These are phyloP conservation scores for Hippophae tibetana DNA, from an alignment of 306 rosid species.

Conservation along the genomic window DNA sequence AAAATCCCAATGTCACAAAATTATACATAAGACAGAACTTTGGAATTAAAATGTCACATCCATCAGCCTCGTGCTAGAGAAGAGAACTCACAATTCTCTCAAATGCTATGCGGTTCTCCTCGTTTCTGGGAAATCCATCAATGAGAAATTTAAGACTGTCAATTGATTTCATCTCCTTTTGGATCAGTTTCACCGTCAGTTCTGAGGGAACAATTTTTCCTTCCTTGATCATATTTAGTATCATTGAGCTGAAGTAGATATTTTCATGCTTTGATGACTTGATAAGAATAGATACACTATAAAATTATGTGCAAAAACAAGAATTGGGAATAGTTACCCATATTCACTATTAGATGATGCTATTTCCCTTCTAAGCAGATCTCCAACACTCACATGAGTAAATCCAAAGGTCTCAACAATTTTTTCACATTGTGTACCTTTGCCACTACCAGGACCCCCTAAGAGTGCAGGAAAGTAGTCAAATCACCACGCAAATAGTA, in stretches of 20 bases:
- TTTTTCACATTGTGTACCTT: constrained; percentile 86
- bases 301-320: constrained; percentile 12
- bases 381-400: constrained; percentile 95
- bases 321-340: constrained; percentile 44
- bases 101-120: constrained; percentile 81
- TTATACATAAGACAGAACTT: not conserved
- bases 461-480: constrained; percentile 15
- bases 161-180: constrained; percentile 65
- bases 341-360: constrained; percentile 41
- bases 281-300: not conserved
- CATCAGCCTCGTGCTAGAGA: constrained; percentile 13
- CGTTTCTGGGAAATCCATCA: constrained; percentile 89
- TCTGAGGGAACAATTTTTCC: constrained; percentile 90
- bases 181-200: constrained; percentile 67
- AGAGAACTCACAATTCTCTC: constrained; percentile 62
- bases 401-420: constrained; percentile 74
- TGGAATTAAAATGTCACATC: not conserved
- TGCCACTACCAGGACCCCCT: constrained; percentile 98
- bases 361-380: constrained; percentile 79
- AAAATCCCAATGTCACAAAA: too few relatives aligned
- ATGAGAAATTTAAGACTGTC: constrained; percentile 61
- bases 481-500: constrained; percentile 12
- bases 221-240: constrained; percentile 57
- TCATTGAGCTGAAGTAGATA: constrained; percentile 58
- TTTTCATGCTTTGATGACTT: constrained; percentile 16